Evolutionary conservation across 2,329 filamentous ascomycete genomes (phyloP).

Genomic region (Incumbomyces lentus): DNA sequence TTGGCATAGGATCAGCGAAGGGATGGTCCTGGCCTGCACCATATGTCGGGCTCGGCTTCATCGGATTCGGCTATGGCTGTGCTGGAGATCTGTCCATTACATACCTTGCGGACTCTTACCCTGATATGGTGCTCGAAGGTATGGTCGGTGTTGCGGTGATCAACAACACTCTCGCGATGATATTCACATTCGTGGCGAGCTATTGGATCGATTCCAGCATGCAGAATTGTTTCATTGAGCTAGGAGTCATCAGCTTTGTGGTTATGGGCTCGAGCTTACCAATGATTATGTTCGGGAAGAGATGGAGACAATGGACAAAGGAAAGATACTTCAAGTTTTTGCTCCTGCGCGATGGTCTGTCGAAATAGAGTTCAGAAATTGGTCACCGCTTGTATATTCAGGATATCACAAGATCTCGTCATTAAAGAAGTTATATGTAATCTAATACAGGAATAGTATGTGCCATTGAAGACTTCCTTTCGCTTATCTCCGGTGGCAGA

Average conservation of each 20-base stretch:
- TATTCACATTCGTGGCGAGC: conserved; percentile 44
- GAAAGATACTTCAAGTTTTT: conserved; percentile 38
- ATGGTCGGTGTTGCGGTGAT: conserved; percentile 50
- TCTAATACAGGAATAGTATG: too few relatives aligned
- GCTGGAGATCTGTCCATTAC: conserved; percentile 47
- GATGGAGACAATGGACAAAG: conserved; percentile 38
- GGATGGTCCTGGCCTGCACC: conserved; percentile 45
- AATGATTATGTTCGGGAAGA: conserved; percentile 47
- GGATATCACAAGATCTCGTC: too few relatives aligned
- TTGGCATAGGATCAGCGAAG: conserved; percentile 42
- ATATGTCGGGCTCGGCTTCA: conserved; percentile 47
- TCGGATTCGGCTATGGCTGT: conserved; percentile 51
- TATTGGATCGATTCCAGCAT: conserved; percentile 41
- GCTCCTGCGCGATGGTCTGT: conserved; percentile 36
- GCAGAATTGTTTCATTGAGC: conserved; percentile 41
- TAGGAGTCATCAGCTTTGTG: conserved; percentile 42
- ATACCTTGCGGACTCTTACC: conserved; percentile 47
- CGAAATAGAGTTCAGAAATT: not conserved
- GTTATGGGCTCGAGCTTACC: conserved; percentile 42
- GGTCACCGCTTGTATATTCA: too few relatives aligned
- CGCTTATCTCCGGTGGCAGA: too few relatives aligned
- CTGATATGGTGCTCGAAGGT: conserved; percentile 47
- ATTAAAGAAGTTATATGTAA: too few relatives aligned
- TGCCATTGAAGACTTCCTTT: too few relatives aligned
- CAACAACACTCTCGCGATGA: conserved; percentile 45